Evolutionary conservation across 495 filamentous ascomycete genomes (phyloP).

Genomic region (Copromyces sp.): DNA sequence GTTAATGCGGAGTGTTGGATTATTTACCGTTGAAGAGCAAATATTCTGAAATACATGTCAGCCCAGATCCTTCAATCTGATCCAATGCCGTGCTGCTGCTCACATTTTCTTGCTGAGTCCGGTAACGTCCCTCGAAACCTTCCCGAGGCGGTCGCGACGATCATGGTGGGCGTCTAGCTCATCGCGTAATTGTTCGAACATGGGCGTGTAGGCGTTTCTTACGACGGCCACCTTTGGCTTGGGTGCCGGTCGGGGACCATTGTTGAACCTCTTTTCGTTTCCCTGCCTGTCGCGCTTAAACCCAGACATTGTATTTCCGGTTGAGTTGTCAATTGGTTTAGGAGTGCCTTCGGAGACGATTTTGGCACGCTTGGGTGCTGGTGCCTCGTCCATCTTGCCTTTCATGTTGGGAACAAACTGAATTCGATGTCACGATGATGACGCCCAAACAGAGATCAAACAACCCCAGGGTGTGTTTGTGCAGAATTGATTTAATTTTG

Average conservation of each 20-base stretch:
- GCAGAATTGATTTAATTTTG: neutral
- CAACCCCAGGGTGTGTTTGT: slow-evolving; percentile 5
- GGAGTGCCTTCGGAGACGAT: neutral
- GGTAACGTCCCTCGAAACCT: slow-evolving; percentile 83
- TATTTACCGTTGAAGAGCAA: slow-evolving; percentile 75
- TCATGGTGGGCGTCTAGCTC: slow-evolving; percentile 95
- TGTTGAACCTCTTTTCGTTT: slow-evolving; percentile 30
- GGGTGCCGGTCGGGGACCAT: slow-evolving; percentile 20
- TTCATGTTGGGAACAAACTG: neutral
- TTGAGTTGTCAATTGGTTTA: neutral
- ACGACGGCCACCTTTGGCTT: slow-evolving; percentile 8
- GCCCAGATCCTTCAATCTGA: slow-evolving; percentile 2
- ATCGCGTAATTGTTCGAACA: slow-evolving; percentile 76
- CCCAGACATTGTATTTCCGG: slow-evolving; percentile 26
- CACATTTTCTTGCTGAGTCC: slow-evolving; percentile 96
- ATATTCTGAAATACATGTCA: slow-evolving; percentile 52
- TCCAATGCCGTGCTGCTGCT: slow-evolving; percentile 9
- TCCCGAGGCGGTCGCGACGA: slow-evolving; percentile 79
- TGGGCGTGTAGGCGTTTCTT: slow-evolving; percentile 50
- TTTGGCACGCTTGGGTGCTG: neutral
- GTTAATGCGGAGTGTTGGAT: neutral
- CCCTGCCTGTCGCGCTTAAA: slow-evolving; percentile 54
- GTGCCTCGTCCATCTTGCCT: neutral
- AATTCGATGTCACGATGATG: slow-evolving; percentile 1
- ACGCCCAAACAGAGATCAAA: slow-evolving; percentile 3